Conservation (phyloP, 768 basidiomycete species). For the Naganishia friedmannii region DNA sequence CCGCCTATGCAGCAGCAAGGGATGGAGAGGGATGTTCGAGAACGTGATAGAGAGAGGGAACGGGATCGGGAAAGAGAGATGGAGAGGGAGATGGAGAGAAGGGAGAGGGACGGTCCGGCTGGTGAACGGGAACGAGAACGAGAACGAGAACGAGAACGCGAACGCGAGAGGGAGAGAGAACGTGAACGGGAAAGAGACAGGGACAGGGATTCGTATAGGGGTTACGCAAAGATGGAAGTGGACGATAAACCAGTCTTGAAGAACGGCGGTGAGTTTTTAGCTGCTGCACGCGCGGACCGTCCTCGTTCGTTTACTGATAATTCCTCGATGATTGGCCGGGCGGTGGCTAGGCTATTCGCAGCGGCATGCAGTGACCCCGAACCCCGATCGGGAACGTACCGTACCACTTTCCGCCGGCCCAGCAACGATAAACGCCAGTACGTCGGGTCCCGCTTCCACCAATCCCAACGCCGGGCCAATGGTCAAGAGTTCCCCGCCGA, state of each 20-base stretch:
- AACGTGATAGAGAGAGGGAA: conserved; percentile 23
- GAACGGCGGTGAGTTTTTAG: conserved; percentile 2
- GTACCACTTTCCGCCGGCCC: conserved; percentile 33
- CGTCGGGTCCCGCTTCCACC: not conserved
- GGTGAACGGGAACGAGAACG: conserved; percentile 39
- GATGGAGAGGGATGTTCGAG: not conserved
- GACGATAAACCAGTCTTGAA: conserved; percentile 15
- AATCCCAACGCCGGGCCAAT: not conserved
- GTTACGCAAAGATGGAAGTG: conserved; percentile 32
- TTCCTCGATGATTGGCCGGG: too few relatives aligned
- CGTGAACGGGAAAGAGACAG: conserved; percentile 22
- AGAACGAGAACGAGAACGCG: conserved; percentile 53
- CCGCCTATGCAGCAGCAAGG: not conserved
- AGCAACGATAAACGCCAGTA: conserved; percentile 11
- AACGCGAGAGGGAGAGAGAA: conserved; percentile 19
- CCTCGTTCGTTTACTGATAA: too few relatives aligned
- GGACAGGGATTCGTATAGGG: conserved; percentile 24
- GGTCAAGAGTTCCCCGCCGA: conserved; percentile 35
- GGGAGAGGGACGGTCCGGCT: too few relatives aligned
- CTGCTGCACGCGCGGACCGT: too few relatives aligned
- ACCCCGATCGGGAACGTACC: conserved; percentile 22
- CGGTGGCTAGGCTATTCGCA: conserved; percentile 3
- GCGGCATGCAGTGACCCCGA: conserved; percentile 17
- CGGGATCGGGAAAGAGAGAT: conserved; percentile 42
- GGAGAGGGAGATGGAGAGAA: conserved; percentile 16